Evolutionary conservation across 352 stramenopile genomes (phyloP).

Genomic region (Pythium chondricola): DNA sequence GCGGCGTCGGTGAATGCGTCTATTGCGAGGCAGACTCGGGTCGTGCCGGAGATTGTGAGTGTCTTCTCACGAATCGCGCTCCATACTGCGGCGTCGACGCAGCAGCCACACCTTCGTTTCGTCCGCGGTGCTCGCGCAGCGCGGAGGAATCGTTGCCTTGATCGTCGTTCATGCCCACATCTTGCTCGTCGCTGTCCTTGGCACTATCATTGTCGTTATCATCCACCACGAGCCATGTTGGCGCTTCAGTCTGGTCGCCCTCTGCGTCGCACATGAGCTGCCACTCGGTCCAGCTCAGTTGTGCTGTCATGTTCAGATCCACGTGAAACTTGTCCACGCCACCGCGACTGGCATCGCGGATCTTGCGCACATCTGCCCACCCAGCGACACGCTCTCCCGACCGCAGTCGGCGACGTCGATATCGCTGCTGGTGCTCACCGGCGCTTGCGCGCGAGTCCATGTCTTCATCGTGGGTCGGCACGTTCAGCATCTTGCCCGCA

Average conservation of each 20-base stretch:
- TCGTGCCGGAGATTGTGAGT: too few species aligned
- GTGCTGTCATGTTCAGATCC: conserved; percentile 14
- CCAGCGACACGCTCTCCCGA: conserved; percentile 6
- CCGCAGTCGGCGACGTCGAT: not conserved
- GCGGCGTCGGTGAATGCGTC: too few species aligned
- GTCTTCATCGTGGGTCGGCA: not conserved
- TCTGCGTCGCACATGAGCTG: conserved; percentile 17
- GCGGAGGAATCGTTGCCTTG: too few species aligned
- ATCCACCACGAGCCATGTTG: conserved; percentile 9
- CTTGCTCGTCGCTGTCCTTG: not conserved
- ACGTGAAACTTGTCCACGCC: conserved; percentile 12
- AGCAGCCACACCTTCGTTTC: too few species aligned
- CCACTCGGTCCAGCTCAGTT: conserved; percentile 17
- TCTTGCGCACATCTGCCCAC: conserved; percentile 18
- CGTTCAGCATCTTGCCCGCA: not conserved
- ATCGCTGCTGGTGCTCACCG: not conserved
- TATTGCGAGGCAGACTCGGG: too few species aligned
- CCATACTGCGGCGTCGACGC: too few species aligned
- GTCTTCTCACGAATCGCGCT: too few species aligned
- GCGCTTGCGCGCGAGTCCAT: not conserved
- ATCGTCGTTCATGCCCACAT: too few species aligned
- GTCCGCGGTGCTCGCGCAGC: too few species aligned
- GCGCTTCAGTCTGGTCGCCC: not conserved
- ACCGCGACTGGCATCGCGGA: conserved; percentile 1
- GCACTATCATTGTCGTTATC: not conserved